Percentiles rank a stretch among this genome's conserved stretches.
phyloP scores from a whole-genome alignment of 78 protist species.

The Tieghemostelium lacteum region DNA sequence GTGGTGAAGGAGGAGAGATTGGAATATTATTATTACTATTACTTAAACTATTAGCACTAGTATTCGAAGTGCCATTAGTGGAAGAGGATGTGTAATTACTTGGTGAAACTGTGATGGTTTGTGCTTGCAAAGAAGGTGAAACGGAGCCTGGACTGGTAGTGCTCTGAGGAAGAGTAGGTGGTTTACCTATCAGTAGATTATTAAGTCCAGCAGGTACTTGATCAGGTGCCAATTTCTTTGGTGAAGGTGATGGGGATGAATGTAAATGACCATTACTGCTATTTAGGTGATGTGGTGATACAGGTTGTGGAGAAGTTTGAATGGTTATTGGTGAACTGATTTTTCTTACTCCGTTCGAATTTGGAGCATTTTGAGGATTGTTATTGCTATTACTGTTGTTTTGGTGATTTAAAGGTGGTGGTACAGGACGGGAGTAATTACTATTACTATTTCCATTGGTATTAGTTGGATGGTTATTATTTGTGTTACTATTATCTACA shows the following conservation, averaged over 20 bases:
- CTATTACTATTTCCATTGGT: not conserved
- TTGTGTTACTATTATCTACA: not conserved
- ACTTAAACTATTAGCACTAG: slow-evolving; percentile 10
- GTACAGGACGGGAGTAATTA: not conserved
- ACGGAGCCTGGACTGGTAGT: slow-evolving; percentile 2
- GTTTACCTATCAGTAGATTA: slow-evolving; percentile 8
- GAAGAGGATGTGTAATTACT: not conserved
- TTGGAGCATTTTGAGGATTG: not conserved
- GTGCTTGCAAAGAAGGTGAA: slow-evolving; percentile 1
- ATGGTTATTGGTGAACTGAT: slow-evolving; percentile 20
- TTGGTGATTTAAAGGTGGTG: slow-evolving; percentile 5
- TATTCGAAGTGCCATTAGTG: not conserved
- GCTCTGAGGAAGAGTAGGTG: not conserved
- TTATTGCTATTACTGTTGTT: not conserved
- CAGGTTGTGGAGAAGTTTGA: not conserved
- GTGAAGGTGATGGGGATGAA: slow-evolving; percentile 33
- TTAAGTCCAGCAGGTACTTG: slow-evolving; percentile 36
- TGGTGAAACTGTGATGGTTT: slow-evolving; percentile 1
- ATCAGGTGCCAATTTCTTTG: slow-evolving; percentile 63
- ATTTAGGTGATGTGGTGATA: not conserved
- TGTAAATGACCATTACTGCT: not conserved
- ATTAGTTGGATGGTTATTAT: slow-evolving; percentile 13
- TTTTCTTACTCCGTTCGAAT: not conserved
- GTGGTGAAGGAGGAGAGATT: slow-evolving; percentile 74
- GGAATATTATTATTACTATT: slow-evolving; percentile 1